A percentile compares a stretch with the other conserved stretches of the same genome.
Evolutionary conservation across 1,139 yeast genomes (phyloP).

Genomic region (Trichomonascaceae sp.): DNA sequence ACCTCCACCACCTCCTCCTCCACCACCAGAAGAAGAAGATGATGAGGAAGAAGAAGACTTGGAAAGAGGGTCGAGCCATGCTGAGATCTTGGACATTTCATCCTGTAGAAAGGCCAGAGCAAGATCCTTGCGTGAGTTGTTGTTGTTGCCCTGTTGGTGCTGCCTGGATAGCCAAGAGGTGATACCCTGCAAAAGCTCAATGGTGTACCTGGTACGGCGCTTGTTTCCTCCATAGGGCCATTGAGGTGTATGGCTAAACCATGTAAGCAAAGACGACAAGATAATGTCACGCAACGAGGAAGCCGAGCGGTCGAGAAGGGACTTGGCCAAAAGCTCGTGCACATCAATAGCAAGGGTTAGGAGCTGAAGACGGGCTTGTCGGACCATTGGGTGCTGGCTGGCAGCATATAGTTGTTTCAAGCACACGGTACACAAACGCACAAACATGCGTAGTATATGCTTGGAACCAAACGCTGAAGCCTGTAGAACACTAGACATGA

Average conservation of each 20-base stretch:
- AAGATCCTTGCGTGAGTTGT: conserved; percentile 30
- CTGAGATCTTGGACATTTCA: conserved; percentile 57
- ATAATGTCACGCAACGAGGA: conserved; percentile 37
- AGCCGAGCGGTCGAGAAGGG: conserved; percentile 24
- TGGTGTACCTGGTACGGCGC: conserved; percentile 59
- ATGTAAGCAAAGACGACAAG: conserved; percentile 55
- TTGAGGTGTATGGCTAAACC: conserved; percentile 55
- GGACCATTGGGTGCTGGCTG: conserved; percentile 70
- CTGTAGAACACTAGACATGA: conserved; percentile 72
- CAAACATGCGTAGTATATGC: conserved; percentile 57
- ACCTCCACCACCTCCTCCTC: too few relatives aligned
- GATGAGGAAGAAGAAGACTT: conserved; percentile 26
- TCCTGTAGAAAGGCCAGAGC: conserved; percentile 54
- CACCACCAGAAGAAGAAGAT: too few relatives aligned
- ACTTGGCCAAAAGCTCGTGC: conserved; percentile 37
- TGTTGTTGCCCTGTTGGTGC: not conserved
- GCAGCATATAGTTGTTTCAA: conserved; percentile 42
- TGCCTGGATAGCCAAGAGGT: conserved; percentile 5
- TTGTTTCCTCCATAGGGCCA: conserved; percentile 83
- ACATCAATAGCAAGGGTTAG: conserved; percentile 56
- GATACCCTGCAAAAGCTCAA: conserved; percentile 33
- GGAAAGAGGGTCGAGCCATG: conserved; percentile 68
- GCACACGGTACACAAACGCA: conserved; percentile 47
- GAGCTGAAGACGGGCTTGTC: conserved; percentile 63
- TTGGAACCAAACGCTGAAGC: conserved; percentile 66